A percentile compares a stretch with the other conserved stretches of the same genome.
Conservation (phyloP, 179 eudicot species). For the Beta corolliflora region DNA sequence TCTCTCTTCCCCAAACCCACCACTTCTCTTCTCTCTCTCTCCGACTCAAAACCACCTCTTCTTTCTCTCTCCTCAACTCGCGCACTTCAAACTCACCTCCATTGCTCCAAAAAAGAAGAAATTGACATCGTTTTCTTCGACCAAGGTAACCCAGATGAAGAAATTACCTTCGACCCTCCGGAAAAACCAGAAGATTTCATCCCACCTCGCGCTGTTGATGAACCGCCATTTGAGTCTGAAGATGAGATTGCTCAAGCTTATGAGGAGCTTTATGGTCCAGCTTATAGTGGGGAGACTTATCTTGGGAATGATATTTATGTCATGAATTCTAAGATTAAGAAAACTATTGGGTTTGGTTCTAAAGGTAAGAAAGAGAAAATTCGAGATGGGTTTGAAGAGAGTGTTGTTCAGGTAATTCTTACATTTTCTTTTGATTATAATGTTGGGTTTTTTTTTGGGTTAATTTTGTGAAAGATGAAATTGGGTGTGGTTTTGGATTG, state of each 20-base stretch:
- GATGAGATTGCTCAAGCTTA: slow-evolving; percentile 66
- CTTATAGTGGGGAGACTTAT: slow-evolving; percentile 60
- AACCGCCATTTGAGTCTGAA: slow-evolving; percentile 64
- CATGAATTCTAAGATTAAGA: slow-evolving; percentile 70
- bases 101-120: slow-evolving; percentile 23
- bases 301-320: slow-evolving; percentile 66
- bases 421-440: not conserved
- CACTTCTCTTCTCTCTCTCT: not conserved
- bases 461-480: no score
- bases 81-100: slow-evolving; percentile 7
- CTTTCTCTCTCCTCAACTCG: slow-evolving; percentile 22
- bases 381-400: slow-evolving; percentile 88
- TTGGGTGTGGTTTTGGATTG: no score
- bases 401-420: slow-evolving; percentile 56
- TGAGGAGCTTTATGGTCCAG: slow-evolving; percentile 87
- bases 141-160: slow-evolving; percentile 49
- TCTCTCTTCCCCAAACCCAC: slow-evolving; percentile 23
- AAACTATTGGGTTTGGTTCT: slow-evolving; percentile 51
- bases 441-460: no score
- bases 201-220: slow-evolving; percentile 64
- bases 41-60: slow-evolving; percentile 10
- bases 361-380: slow-evolving; percentile 63
- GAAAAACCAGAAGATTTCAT: slow-evolving; percentile 65
- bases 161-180: slow-evolving; percentile 54
- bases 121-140: slow-evolving; percentile 50